These are phyloP conservation scores for Pseudovirgaria hyperparasitica DNA, from an alignment of 2,329 filamentous ascomycete genomes.

Conservation along the genomic window DNA sequence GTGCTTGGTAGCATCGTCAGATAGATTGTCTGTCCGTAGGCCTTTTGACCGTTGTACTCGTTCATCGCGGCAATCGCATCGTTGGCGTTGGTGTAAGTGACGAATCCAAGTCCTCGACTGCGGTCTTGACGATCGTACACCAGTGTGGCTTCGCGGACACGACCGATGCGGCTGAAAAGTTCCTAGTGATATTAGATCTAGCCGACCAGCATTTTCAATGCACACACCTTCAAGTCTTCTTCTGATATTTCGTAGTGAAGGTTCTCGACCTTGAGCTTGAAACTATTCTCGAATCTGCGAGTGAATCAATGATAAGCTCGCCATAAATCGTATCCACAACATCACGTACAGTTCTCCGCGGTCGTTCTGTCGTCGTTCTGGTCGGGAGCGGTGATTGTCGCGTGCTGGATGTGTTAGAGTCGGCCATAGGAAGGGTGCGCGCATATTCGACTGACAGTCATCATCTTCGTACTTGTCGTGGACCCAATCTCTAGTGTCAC, in stretches of 20 bases:
- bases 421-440: no score
- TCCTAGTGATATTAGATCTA: constrained; percentile 91
- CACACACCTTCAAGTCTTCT: constrained; percentile 62
- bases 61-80: constrained; percentile 64
- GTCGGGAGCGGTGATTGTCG: no score
- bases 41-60: constrained; percentile 55
- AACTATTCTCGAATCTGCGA: no score
- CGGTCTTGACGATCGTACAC: constrained; percentile 80
- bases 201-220: constrained; percentile 67
- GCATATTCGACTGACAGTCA: no score
- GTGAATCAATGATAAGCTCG: no score
- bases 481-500: no score
- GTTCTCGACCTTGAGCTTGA: constrained; percentile 81
- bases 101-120: constrained; percentile 72
- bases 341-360: no score
- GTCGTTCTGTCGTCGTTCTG: no score
- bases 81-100: constrained; percentile 59
- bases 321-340: no score
- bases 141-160: constrained; percentile 54
- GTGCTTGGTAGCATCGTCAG: constrained; percentile 39
- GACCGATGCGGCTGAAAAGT: constrained; percentile 67
- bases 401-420: no score
- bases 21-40: background rate
- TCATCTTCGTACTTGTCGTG: no score
- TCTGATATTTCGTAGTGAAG: constrained; percentile 84